Percentiles rank a stretch among this genome's conserved stretches.
Conservation (phyloP, 352 stramenopile species). For the Globisporangium solare region DNA sequence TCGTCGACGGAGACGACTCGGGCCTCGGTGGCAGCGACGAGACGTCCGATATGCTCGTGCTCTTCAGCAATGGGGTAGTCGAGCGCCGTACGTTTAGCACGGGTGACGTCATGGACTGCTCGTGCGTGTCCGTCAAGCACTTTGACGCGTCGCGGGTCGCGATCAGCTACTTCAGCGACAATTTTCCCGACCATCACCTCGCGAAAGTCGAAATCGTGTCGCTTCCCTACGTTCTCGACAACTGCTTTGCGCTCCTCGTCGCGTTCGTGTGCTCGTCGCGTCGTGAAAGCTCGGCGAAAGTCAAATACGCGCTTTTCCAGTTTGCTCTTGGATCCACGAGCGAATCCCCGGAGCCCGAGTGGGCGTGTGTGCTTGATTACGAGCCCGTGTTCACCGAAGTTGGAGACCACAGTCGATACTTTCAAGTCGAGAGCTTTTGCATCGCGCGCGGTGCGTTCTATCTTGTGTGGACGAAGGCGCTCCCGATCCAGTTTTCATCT, state of each 20-base stretch:
- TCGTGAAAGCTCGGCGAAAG: constrained; percentile 24
- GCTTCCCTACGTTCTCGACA: constrained; percentile 60
- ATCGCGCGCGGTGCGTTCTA: constrained; percentile 66
- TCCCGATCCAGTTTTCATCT: constrained; percentile 57
- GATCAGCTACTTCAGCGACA: constrained; percentile 69
- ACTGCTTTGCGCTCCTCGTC: constrained; percentile 52
- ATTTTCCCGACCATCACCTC: constrained; percentile 52
- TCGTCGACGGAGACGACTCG: constrained; percentile 11
- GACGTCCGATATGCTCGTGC: constrained; percentile 52
- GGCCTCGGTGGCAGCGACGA: constrained; percentile 21
- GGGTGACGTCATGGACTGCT: constrained; percentile 61
- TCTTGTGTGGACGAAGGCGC: constrained; percentile 55
- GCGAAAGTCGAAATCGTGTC: constrained; percentile 60
- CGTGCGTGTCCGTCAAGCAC: constrained; percentile 44
- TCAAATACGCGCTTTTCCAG: constrained; percentile 76
- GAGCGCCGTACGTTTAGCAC: constrained; percentile 70
- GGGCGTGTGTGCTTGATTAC: constrained; percentile 64
- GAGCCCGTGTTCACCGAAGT: constrained; percentile 50
- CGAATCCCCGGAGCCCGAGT: constrained; percentile 38
- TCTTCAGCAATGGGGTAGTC: constrained; percentile 62
- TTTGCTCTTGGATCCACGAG: constrained; percentile 33
- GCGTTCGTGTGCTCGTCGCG: constrained; percentile 61
- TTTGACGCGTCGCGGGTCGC: constrained; percentile 57
- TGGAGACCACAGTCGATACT: constrained; percentile 28
- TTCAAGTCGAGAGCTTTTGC: constrained; percentile 52